Percentiles rank a stretch among this genome's conserved stretches.
Conservation (phyloP, 805 yeast species). For the Metschnikowia colocasiae region DNA sequence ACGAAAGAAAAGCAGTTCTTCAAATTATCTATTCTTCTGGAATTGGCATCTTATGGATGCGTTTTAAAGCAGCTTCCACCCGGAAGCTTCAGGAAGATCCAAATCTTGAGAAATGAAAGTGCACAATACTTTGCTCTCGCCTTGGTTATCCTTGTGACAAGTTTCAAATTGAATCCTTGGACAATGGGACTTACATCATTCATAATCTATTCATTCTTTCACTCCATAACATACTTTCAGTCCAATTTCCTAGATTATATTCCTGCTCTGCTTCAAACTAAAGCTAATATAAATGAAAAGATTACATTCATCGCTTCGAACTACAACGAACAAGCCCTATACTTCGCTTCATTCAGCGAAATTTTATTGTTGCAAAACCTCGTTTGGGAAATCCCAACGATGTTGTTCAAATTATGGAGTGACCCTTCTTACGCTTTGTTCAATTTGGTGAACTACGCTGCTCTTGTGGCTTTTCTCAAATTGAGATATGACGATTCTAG, state of each 20-base stretch:
- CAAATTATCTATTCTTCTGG: slow-evolving; percentile 42
- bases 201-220: slow-evolving; percentile 36
- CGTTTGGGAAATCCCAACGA: slow-evolving; percentile 24
- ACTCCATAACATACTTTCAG: slow-evolving; percentile 37
- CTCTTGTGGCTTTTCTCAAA: slow-evolving; percentile 31
- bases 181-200: slow-evolving; percentile 39
- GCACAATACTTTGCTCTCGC: slow-evolving; percentile 38
- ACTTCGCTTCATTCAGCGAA: slow-evolving; percentile 38
- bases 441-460: slow-evolving; percentile 31
- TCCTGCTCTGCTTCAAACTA: slow-evolving; percentile 31
- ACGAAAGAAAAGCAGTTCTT: slow-evolving; percentile 27
- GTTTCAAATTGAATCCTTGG: slow-evolving; percentile 31
- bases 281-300: slow-evolving; percentile 27
- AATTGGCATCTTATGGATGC: slow-evolving; percentile 57
- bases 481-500: slow-evolving; percentile 33
- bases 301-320: slow-evolving; percentile 30
- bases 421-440: slow-evolving; percentile 24
- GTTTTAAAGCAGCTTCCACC: slow-evolving; percentile 54
- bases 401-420: slow-evolving; percentile 22
- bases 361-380: slow-evolving; percentile 26
- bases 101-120: slow-evolving; percentile 38
- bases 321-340: slow-evolving; percentile 35
- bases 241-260: slow-evolving; percentile 28
- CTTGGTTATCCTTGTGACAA: slow-evolving; percentile 25
- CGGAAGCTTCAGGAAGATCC: slow-evolving; percentile 7